Percentiles rank a stretch among this genome's conserved stretches.
phyloP scores from a whole-genome alignment of 1,284 basidiomycete species.

The Peniophora sp. region DNA sequence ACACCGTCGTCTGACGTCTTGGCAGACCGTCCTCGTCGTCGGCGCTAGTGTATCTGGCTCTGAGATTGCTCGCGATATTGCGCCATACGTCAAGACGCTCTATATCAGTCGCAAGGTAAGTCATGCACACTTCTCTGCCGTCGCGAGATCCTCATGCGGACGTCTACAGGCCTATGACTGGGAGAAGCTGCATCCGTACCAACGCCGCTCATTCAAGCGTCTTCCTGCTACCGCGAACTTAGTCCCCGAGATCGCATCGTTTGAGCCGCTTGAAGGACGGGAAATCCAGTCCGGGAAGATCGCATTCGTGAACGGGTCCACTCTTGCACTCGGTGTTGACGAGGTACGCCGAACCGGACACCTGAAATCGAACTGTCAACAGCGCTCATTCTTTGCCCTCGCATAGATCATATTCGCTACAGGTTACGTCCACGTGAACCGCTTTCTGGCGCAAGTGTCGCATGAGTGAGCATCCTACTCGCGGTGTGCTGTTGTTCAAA shows the following conservation, averaged over 20 bases:
- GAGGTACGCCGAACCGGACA: too few species aligned
- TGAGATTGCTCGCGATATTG: background rate
- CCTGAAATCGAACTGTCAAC: too few species aligned
- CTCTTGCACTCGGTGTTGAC: conserved; percentile 14
- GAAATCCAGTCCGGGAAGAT: conserved; percentile 9
- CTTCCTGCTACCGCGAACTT: conserved; percentile 3
- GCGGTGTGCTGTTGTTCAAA: background rate
- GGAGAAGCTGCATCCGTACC: conserved; percentile 8
- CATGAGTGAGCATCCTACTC: background rate
- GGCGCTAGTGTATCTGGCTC: background rate
- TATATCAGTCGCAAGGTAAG: conserved; percentile 5
- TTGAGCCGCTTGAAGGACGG: conserved; percentile 10
- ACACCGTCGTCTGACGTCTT: background rate
- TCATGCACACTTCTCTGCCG: too few species aligned
- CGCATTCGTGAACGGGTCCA: conserved; percentile 15
- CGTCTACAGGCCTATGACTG: conserved; percentile 2
- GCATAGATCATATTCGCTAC: background rate
- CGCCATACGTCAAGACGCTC: conserved; percentile 6
- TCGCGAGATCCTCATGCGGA: too few species aligned
- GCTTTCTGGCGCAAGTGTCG: background rate
- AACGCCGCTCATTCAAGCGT: conserved; percentile 7
- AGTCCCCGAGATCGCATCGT: background rate
- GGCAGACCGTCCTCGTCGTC: background rate
- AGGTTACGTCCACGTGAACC: background rate
- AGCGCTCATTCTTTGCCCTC: background rate